Base-by-base conservation (phyloP, 192 early-diverging fungal species). In the Entrophospora sp. region DNA sequence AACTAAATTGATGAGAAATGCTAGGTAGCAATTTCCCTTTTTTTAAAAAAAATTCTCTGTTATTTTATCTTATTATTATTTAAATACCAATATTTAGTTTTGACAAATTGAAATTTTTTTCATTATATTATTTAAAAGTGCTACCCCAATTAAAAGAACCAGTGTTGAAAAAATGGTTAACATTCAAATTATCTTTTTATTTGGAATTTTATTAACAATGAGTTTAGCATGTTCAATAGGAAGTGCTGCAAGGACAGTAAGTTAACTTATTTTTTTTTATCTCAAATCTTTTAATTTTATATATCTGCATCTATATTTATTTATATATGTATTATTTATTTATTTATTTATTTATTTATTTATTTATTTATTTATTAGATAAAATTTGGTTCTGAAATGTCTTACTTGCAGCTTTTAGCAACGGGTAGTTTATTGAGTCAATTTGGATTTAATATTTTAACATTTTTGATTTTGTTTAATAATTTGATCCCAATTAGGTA, bases 391-490 rank as follows among this genome's bases (percentile, higher is more conserved):
- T 56, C 68, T 25, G 43, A 82, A 68, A 68, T 80, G 38, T 31
- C 73, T 53, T 82, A 88, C 58, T 69, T 85, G 36, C 35, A 42
- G 13, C 22, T 67, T 24, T 27, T 44, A 4, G 31, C 28, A 13
- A 67, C 51, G 3, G 56, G 32, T 27, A 61, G 45, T 58, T 56
- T 58, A 28, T 14, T 73, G 53, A 36, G 81, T 62, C 83, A 84
- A 71, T 86, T 98, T 73, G 87, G 89, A 55, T 84, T 79, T 45
- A 92, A 93, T 77, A 91, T 98, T 64, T 73, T 99, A 75, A 99
- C 96, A 13, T 99, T 94, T 71, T 86, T 96, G 73, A 96, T 99
- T 79, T 76, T 99, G 44, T 99, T 91, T 83, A 99, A 99, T 84
- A 97, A 94, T 77, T 81, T 99, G 76, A 99, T 99, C 74, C 96